These are phyloP conservation scores for Lentinula sp. DNA, from an alignment of 768 basidiomycete species.

Conservation along the genomic window DNA sequence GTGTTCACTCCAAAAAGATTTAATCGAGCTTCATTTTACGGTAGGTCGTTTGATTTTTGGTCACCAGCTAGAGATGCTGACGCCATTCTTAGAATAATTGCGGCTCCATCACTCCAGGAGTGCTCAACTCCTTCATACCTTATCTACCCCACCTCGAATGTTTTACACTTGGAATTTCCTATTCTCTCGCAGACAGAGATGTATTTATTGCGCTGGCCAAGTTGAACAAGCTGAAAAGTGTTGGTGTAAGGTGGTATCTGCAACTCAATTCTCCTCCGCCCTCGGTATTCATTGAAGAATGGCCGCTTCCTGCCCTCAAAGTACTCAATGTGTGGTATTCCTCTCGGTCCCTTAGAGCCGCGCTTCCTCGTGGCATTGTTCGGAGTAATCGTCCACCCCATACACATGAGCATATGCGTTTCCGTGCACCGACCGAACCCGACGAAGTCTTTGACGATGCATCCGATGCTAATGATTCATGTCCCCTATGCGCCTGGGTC, in stretches of 20 bases:
- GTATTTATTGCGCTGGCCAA: conserved; percentile 40
- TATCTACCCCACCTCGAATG: conserved; percentile 26
- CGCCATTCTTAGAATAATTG: conserved; percentile 40
- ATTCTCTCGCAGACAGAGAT: conserved; percentile 49
- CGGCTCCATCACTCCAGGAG: conserved; percentile 59
- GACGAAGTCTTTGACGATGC: not conserved
- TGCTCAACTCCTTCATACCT: conserved; percentile 39
- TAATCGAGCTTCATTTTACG: conserved; percentile 35
- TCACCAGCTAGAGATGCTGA: not conserved
- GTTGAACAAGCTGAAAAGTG: conserved; percentile 27
- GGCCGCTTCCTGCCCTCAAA: not conserved
- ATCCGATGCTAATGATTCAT: not conserved
- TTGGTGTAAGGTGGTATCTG: not conserved
- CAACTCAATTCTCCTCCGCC: conserved; percentile 1
- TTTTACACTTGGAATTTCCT: conserved; percentile 50
- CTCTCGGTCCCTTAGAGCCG: not conserved
- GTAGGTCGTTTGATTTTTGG: conserved; percentile 18
- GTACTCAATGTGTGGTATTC: not conserved
- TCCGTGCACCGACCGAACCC: not conserved
- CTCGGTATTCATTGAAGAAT: not conserved
- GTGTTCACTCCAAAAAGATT: conserved; percentile 20
- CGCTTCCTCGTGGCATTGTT: not conserved
- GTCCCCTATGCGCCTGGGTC: not conserved
- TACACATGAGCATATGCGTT: not conserved
- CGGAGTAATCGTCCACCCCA: not conserved